A percentile compares a stretch with the other conserved stretches of the same genome.
phyloP scores from a whole-genome alignment of 352 stramenopile genomes.

The Globisporangium lucens region DNA sequence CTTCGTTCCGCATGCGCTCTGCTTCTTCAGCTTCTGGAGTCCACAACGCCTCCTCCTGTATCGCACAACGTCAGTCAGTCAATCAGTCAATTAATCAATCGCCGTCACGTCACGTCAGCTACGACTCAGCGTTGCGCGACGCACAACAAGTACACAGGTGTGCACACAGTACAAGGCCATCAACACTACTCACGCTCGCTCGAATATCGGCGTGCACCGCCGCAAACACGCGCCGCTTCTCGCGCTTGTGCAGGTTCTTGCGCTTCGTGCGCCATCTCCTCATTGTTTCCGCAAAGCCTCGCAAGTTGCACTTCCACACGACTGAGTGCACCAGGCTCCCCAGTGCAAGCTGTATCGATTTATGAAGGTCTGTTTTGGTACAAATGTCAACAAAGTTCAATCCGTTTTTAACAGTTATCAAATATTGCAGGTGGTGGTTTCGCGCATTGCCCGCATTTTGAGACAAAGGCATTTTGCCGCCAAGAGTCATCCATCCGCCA shows the following conservation, averaged over 20 bases:
- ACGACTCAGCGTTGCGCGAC: not conserved
- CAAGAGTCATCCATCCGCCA: conserved; percentile 14
- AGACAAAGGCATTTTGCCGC: conserved; percentile 11
- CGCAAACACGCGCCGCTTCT: conserved; percentile 61
- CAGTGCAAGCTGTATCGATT: not conserved
- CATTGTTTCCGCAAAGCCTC: conserved; percentile 25
- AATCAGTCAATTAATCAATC: not conserved
- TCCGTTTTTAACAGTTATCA: not conserved
- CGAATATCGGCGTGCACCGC: conserved; percentile 48
- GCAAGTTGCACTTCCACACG: not conserved
- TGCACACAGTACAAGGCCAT: not conserved
- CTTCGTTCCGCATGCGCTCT: conserved; percentile 55
- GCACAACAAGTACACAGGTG: not conserved
- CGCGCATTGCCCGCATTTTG: not conserved
- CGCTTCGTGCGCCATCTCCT: conserved; percentile 46
- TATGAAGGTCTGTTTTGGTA: not conserved
- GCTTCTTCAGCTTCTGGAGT: conserved; percentile 45
- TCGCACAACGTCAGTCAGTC: not conserved
- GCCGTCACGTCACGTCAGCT: not conserved
- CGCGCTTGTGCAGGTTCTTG: conserved; percentile 82
- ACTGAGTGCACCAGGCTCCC: not conserved
- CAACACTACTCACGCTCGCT: conserved; percentile 28
- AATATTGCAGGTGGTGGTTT: conserved; percentile 4
- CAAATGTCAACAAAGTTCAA: not conserved
- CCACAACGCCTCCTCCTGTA: conserved; percentile 35